Conservation (phyloP, 1,139 yeast species). For the Yamadazyma mexicana region DNA sequence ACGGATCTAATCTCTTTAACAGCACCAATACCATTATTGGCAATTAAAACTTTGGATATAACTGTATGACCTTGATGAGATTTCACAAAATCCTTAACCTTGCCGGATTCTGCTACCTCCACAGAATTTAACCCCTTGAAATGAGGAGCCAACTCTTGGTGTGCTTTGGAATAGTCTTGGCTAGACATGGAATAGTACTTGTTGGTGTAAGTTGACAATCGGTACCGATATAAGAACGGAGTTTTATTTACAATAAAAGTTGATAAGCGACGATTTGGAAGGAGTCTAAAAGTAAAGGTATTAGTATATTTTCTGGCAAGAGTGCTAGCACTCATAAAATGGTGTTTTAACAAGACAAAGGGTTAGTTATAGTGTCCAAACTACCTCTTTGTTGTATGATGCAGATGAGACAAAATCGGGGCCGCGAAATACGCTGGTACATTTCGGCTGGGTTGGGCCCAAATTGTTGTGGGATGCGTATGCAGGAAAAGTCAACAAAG, state of each 20-base stretch:
- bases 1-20: slow-evolving; percentile 96
- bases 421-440: background rate
- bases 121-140: slow-evolving; percentile 81
- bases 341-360: no score
- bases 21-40: slow-evolving; percentile 98
- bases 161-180: slow-evolving; percentile 34
- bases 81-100: slow-evolving; percentile 81
- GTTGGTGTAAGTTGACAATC: background rate
- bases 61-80: slow-evolving; percentile 94
- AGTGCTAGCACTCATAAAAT: slow-evolving; percentile 6
- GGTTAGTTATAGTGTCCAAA: no score
- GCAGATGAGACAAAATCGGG: background rate
- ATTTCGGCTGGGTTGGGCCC: background rate
- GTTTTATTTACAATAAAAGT: background rate
- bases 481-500: no score
- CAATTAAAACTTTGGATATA: slow-evolving; percentile 82
- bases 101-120: slow-evolving; percentile 67
- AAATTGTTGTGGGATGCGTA: no score
- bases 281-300: slow-evolving; percentile 1
- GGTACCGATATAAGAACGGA: background rate
- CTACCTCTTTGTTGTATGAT: background rate
- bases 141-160: slow-evolving; percentile 57
- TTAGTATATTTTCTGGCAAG: slow-evolving; percentile 1
- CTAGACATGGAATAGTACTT: background rate
- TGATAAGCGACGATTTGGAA: background rate